Evolutionary conservation across 768 basidiomycete genomes (phyloP).

Genomic region (Tephrocybe sp.): DNA sequence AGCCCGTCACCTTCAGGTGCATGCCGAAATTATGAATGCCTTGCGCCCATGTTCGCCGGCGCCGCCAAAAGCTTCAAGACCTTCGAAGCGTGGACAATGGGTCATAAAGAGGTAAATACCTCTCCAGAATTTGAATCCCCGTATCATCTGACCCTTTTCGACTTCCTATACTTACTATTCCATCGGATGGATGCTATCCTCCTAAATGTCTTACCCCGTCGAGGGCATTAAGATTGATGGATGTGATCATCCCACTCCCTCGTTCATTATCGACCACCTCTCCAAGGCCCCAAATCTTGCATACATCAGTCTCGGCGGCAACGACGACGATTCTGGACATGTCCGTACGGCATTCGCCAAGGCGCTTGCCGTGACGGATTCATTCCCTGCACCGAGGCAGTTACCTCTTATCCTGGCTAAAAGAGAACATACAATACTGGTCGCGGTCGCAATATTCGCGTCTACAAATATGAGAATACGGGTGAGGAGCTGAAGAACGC

Average conservation of each 20-base stretch:
- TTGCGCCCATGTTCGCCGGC: constrained; percentile 11
- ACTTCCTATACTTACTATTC: too few species aligned
- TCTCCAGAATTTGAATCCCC: too few species aligned
- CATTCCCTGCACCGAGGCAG: neutral
- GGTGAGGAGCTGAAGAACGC: constrained; percentile 1
- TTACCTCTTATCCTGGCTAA: neutral
- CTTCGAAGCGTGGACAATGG: constrained; percentile 9
- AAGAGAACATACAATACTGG: neutral
- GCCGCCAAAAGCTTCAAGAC: constrained; percentile 2
- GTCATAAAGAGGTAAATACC: neutral
- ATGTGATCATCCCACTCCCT: neutral
- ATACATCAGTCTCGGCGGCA: constrained; percentile 7
- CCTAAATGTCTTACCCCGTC: constrained; percentile 6
- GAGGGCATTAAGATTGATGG: constrained; percentile 8
- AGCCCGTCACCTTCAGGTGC: constrained; percentile 8
- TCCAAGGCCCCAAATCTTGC: constrained; percentile 2
- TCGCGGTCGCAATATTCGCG: neutral
- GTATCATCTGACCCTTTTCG: neutral
- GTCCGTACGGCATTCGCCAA: neutral
- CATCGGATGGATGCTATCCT: constrained; percentile 7
- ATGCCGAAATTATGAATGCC: too few species aligned
- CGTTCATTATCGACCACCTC: constrained; percentile 7
- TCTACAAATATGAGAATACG: neutral
- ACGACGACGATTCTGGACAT: neutral
- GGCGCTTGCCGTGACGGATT: neutral